These are phyloP conservation scores for Stephania cephalantha DNA, from an alignment of 164 flowering plant genomes.

Conservation along the genomic window DNA sequence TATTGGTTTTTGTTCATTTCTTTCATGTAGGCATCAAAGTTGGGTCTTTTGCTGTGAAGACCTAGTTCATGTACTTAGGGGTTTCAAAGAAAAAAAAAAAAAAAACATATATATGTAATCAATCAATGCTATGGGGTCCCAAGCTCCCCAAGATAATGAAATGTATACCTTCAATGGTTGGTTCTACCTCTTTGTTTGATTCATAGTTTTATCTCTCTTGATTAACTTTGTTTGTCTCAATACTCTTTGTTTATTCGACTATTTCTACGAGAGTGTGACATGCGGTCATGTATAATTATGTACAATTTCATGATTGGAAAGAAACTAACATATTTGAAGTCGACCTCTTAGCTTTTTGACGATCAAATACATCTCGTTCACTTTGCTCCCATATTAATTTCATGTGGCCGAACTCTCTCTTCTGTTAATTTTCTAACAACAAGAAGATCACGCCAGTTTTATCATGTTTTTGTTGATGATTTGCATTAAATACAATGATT, in stretches of 20 bases:
- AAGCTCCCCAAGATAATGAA: not conserved
- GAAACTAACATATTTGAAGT: no score
- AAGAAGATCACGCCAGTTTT: no score
- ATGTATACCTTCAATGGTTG: not conserved
- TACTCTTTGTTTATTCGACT: not conserved
- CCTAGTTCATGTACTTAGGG: not conserved
- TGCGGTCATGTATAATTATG: no score
- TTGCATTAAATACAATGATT: not conserved
- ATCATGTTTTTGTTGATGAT: not conserved
- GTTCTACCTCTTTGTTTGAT: not conserved
- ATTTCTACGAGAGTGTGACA: no score
- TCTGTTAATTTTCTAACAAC: no score
- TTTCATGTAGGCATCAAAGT: not conserved
- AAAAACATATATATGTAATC: not conserved
- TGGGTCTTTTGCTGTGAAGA: slow-evolving; percentile 1
- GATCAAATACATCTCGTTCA: no score
- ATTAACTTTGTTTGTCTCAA: not conserved
- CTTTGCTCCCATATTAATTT: not conserved
- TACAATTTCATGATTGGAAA: no score
- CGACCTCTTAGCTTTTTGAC: no score
- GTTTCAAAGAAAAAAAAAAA: not conserved
- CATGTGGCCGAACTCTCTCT: no score
- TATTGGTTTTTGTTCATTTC: not conserved
- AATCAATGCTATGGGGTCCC: not conserved
- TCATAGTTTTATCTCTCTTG: no score